Evolutionary conservation across 495 filamentous ascomycete species (phyloP), one percentile per base, ranked within the genome.

Genomic region (Cercophora samala): DNA sequence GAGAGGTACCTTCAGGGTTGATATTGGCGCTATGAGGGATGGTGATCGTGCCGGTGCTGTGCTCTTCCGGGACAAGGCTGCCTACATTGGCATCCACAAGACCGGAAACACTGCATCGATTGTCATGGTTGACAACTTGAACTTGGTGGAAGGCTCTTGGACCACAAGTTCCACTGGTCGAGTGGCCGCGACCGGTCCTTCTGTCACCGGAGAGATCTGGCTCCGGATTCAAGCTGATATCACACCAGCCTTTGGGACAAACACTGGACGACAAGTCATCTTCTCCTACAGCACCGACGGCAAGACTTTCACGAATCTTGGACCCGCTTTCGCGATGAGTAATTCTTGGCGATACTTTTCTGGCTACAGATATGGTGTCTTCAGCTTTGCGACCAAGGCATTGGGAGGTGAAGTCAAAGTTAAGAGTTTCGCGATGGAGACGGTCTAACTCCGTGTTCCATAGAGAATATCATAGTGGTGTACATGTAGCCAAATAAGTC

Each of bases 331-430:
- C 32, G 63, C 70, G 5, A 69, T 87, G 76, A 80, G 69, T 53
- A 85, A 77, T 24, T 72, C 73, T 17, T 87, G 80, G 79, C 64
- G 74, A 11, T 84, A 80, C 72, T 88, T 87, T 63, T 77, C 80
- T 55, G 86, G 84, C 0, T 87, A 87, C 73, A 78, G 84, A 11
- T 88, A 77, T 70, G 85, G 75, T 0, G 80, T 87, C 13, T 88
- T 88, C 67, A 87, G 87, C 68, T 84, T 77, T 73, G 86, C 84
- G 0, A 88, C 85, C 0, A 77, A 79, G 61, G 74, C 65, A 6
- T 68, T 86, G 4, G 85, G 85, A 0, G 86, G 85, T 0, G 75
- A 77, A 59, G 76, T 86, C 1, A 75, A 62, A 23, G 74, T 84
- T 18, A 77, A 76, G 74, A 72, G 70, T 46, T 79, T 78, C 22